A percentile compares a stretch with the other conserved stretches of the same genome.
These are phyloP conservation scores for Aspergillus melleus DNA, from an alignment of 2,329 filamentous ascomycete genomes.

Conservation along the genomic window DNA sequence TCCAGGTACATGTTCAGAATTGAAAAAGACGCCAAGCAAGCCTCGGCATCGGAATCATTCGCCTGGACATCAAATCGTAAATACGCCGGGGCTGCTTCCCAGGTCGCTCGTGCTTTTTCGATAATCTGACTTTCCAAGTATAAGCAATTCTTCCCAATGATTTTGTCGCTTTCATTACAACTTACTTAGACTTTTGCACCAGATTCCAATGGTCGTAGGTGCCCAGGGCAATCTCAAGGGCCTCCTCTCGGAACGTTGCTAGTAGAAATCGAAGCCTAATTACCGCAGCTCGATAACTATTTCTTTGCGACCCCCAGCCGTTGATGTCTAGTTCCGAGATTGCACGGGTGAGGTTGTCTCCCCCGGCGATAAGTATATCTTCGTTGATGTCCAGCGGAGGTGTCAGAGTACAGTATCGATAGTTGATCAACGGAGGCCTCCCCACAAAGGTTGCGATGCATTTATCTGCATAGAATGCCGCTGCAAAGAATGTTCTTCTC, in stretches of 20 bases:
- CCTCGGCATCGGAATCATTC: conserved; percentile 9
- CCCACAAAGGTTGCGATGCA: conserved; percentile 53
- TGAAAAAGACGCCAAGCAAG: conserved; percentile 19
- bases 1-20: conserved; percentile 34
- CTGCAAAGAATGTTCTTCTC: conserved; percentile 42
- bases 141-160: background rate
- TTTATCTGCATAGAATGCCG: conserved; percentile 50
- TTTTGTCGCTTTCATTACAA: background rate
- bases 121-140: conserved; percentile 25
- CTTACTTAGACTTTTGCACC: conserved; percentile 29
- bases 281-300: conserved; percentile 20
- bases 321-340: conserved; percentile 26
- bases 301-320: conserved; percentile 29
- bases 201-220: conserved; percentile 23
- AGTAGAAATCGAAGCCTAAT: conserved; percentile 29
- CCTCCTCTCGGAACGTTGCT: conserved; percentile 29
- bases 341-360: conserved; percentile 23
- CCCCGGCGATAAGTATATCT: conserved; percentile 27
- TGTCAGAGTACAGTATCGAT: conserved; percentile 43
- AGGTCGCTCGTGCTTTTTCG: conserved; percentile 25
- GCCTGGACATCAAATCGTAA: conserved; percentile 27
- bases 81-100: conserved; percentile 25
- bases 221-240: conserved; percentile 33
- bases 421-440: conserved; percentile 49
- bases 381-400: conserved; percentile 36